Conservation (phyloP, 768 basidiomycete genomes). For the Mycena capillaripes region DNA sequence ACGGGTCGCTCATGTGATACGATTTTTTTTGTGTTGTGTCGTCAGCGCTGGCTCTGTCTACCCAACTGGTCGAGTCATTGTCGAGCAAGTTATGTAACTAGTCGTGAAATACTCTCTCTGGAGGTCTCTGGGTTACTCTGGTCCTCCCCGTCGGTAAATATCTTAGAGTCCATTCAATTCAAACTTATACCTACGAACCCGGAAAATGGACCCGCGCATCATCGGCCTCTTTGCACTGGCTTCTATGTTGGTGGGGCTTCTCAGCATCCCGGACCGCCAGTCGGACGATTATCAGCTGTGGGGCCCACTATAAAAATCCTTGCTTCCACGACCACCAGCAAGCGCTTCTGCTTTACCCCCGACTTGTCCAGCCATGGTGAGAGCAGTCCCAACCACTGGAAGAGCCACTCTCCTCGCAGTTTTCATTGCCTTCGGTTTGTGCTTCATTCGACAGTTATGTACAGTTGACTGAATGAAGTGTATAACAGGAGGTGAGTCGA, state of each 20-base stretch:
- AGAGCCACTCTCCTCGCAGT: slow-evolving; percentile 75
- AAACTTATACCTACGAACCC: too few species aligned
- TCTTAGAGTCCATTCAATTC: too few species aligned
- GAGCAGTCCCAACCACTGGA: slow-evolving; percentile 71
- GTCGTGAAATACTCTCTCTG: too few species aligned
- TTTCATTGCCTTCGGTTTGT: slow-evolving; percentile 82
- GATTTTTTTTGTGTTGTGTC: too few species aligned
- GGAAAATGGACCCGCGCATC: not conserved
- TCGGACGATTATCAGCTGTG: slow-evolving; percentile 6
- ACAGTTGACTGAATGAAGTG: not conserved
- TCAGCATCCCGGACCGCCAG: not conserved
- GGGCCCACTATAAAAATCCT: slow-evolving; percentile 12
- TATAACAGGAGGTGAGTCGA: slow-evolving; percentile 44
- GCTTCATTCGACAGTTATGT: not conserved
- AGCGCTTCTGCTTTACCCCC: slow-evolving; percentile 16
- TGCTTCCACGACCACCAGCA: not conserved
- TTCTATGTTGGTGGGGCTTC: not conserved
- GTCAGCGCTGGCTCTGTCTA: too few species aligned
- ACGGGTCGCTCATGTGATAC: too few species aligned
- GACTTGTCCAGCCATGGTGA: slow-evolving; percentile 23
- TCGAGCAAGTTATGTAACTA: too few species aligned
- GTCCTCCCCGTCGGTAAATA: too few species aligned
- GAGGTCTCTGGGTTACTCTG: too few species aligned
- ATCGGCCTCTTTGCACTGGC: too few species aligned
- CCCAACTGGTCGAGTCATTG: too few species aligned